A percentile compares a stretch with the other conserved stretches of the same genome.
These are phyloP conservation scores for Exophiala xenobiotica DNA, from an alignment of 2,329 filamentous ascomycete species.

Conservation along the genomic window DNA sequence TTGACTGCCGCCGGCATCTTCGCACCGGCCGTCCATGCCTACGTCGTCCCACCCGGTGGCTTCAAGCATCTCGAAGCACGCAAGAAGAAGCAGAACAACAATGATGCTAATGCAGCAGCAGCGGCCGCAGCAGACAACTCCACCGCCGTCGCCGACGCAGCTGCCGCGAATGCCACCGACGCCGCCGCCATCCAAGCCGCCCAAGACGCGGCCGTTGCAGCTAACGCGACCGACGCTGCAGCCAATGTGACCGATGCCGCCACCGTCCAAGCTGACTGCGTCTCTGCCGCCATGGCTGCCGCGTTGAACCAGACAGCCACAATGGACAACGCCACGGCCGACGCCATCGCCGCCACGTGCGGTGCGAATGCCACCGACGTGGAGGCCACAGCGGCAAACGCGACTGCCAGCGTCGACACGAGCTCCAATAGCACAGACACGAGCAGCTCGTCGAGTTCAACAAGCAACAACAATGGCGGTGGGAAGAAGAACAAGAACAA, in stretches of 20 bases:
- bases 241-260: conserved; percentile 11
- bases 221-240: conserved; percentile 8
- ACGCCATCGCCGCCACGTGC: conserved; percentile 7
- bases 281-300: not conserved
- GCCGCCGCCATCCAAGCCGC: conserved; percentile 6
- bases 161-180: conserved; percentile 2
- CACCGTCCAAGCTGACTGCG: not conserved
- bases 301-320: not conserved
- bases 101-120: not conserved
- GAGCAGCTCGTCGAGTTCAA: not conserved
- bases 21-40: conserved; percentile 9
- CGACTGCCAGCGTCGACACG: not conserved
- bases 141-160: not conserved
- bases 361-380: conserved; percentile 8
- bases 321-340: conserved; percentile 9
- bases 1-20: conserved; percentile 3
- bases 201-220: not conserved
- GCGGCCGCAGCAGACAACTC: not conserved
- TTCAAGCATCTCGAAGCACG: conserved; percentile 4
- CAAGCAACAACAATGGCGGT: not conserved
- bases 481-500: not conserved
- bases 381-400: conserved; percentile 1
- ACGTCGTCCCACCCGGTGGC: conserved; percentile 10
- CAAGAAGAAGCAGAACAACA: conserved; percentile 5
- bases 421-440: conserved; percentile 1